phyloP scores from a whole-genome alignment of 2,329 filamentous ascomycete species.

The Xylariaceae sp. region DNA sequence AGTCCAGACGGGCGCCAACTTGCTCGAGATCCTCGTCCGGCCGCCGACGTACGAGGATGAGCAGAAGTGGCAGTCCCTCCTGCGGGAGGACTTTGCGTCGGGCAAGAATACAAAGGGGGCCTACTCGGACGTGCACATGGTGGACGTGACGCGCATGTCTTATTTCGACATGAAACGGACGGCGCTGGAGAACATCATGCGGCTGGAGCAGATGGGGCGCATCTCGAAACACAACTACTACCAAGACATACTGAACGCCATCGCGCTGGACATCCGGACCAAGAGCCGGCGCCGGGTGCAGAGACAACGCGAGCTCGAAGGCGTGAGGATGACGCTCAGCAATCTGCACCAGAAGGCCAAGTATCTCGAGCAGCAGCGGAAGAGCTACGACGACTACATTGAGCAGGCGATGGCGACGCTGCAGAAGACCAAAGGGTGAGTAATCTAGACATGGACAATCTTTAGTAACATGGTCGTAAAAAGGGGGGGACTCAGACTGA shows the following conservation, averaged over 20 bases:
- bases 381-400: slow-evolving; percentile 98
- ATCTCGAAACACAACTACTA: slow-evolving; percentile 90
- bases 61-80: slow-evolving; percentile 74
- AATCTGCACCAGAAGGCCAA: slow-evolving; percentile 81
- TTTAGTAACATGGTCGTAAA: neutral
- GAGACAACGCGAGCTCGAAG: slow-evolving; percentile 83
- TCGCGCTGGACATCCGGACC: slow-evolving; percentile 92
- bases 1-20: slow-evolving; percentile 82
- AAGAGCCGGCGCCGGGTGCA: slow-evolving; percentile 93
- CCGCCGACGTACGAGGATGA: slow-evolving; percentile 84
- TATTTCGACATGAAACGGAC: slow-evolving; percentile 91
- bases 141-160: slow-evolving; percentile 83
- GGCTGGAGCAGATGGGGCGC: slow-evolving; percentile 78
- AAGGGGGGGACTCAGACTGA: no score
- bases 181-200: slow-evolving; percentile 88
- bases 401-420: slow-evolving; percentile 97
- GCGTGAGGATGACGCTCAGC: slow-evolving; percentile 66
- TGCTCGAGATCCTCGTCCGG: slow-evolving; percentile 94
- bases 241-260: slow-evolving; percentile 96
- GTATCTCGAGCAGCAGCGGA: slow-evolving; percentile 91
- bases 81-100: slow-evolving; percentile 74
- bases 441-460: slow-evolving; percentile 15
- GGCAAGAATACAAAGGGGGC: slow-evolving; percentile 67
- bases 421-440: slow-evolving; percentile 88
- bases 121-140: slow-evolving; percentile 83